These are phyloP conservation scores for Shiraia sp. DNA, from an alignment of 2,329 filamentous ascomycete species.

Conservation along the genomic window DNA sequence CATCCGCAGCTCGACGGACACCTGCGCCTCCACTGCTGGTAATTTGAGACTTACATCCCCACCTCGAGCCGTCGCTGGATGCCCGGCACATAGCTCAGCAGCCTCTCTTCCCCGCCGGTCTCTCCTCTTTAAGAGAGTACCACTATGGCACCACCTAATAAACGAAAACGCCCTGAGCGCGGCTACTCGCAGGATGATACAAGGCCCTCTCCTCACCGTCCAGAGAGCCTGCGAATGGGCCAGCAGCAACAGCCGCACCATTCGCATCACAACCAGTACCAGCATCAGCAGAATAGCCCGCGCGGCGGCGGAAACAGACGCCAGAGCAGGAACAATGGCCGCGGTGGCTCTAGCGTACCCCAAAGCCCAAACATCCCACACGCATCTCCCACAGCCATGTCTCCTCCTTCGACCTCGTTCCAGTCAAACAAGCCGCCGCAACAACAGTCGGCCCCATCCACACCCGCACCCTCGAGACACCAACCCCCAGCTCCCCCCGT, in stretches of 20 bases:
- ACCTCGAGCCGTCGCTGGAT: constrained; percentile 28
- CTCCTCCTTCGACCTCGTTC: constrained; percentile 27
- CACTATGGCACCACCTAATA: constrained; percentile 57
- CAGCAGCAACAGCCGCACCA: neutral
- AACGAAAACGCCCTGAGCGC: constrained; percentile 60
- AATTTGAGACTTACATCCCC: constrained; percentile 5
- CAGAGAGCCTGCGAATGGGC: constrained; percentile 57
- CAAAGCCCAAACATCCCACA: constrained; percentile 35
- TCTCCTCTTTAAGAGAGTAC: constrained; percentile 34
- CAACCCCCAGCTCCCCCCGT: constrained; percentile 9
- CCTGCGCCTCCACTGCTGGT: constrained; percentile 1
- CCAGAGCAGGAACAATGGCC: constrained; percentile 30
- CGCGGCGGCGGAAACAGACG: constrained; percentile 36
- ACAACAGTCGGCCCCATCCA: no score
- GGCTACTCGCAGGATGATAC: constrained; percentile 50
- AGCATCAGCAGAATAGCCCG: constrained; percentile 29
- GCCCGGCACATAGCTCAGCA: constrained; percentile 27
- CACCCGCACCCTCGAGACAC: no score
- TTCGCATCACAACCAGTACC: no score
- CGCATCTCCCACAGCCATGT: constrained; percentile 38
- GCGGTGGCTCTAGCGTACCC: constrained; percentile 35
- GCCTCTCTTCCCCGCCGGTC: constrained; percentile 26
- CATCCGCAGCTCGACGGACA: constrained; percentile 4
- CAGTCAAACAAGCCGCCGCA: constrained; percentile 14
- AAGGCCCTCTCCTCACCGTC: constrained; percentile 56